Base-by-base conservation (phyloP, 805 yeast genomes). In the Schizosaccharomyces octosporus region DNA sequence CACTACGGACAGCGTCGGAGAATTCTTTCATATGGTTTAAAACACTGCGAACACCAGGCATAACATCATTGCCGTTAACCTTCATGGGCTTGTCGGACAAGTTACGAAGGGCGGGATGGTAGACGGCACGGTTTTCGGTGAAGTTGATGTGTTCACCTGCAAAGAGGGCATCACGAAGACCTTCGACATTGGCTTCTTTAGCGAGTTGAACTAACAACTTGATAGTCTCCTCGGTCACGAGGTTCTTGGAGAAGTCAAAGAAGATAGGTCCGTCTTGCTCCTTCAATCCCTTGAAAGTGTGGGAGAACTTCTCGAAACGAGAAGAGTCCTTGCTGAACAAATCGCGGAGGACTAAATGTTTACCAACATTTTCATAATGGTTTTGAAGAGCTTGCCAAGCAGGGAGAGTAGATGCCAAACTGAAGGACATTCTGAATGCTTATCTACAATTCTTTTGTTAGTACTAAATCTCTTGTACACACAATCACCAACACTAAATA, bases 71-170 rank as follows among this genome's bases (percentile, higher is more conserved):
- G 67, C 95, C 96, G 71, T 93, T 96, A 64, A 89, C 97, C 65
- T 72, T 73, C 95, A 93, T 84, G 65, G 82, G 81, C 74, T 80
- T 83, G 76, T 81, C 74, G 63, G 93, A 78, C 74, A 93, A 85
- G 81, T 94, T 90, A 80, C 99, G 85, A 69, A 93, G 80, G 43
- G 97, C 99, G 68, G 82, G 87, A 76, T 93, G 99, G 79, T 79
- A 93, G 59, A 93, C 99, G 51, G 99, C 97, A 75, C 95, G 81
- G 75, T 82, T 85, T 76, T 93, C 99, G 64, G 99, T 93, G 75
- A 81, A 80, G 79, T 93, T 93, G 79, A 93, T 88, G 75, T 87
- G 88, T 64, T 82, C 85, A 72, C 99, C 99, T 39, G 79, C 79
- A 71, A 93, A 93, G 88, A 93, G 83, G 62, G 79, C 86, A 69